phyloP scores from a whole-genome alignment of 2,329 filamentous ascomycete species.

The Aspergillus calidoustus region DNA sequence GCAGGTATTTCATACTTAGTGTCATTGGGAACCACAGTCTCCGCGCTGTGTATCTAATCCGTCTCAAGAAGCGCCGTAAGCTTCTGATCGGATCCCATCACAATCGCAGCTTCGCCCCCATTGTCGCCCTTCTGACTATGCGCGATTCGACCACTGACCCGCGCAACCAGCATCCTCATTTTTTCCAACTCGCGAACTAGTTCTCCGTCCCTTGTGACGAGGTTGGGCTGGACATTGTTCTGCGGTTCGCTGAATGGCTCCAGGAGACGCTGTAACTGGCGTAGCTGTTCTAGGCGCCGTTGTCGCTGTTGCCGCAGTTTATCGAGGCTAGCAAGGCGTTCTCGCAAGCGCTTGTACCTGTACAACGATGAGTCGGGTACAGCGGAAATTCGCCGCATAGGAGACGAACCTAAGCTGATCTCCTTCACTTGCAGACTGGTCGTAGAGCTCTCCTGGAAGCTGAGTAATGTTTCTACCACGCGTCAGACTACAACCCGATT shows the following conservation, averaged over 20 bases:
- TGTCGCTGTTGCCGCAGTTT: conserved; percentile 51
- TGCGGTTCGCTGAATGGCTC: conserved; percentile 56
- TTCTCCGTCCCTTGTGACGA: conserved; percentile 57
- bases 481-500: conserved; percentile 5
- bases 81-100: conserved; percentile 37
- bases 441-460: conserved; percentile 42
- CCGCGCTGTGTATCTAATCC: conserved; percentile 29
- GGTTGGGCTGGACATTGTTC: conserved; percentile 58
- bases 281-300: conserved; percentile 53
- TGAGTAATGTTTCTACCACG: conserved; percentile 43
- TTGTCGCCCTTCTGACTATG: conserved; percentile 31
- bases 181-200: conserved; percentile 55
- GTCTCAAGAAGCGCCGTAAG: conserved; percentile 45
- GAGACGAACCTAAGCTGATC: conserved; percentile 38
- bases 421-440: conserved; percentile 36
- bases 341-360: conserved; percentile 48
- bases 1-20: not conserved
- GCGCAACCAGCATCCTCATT: conserved; percentile 53
- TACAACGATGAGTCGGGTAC: conserved; percentile 31
- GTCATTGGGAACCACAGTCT: not conserved
- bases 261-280: conserved; percentile 51
- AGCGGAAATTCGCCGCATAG: conserved; percentile 23
- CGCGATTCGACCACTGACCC: conserved; percentile 45
- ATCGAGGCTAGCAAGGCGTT: conserved; percentile 52
- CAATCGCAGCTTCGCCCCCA: conserved; percentile 28